Evolutionary conservation across 2,329 filamentous ascomycete genomes (phyloP).

Genomic region (Clonostachys byssicola): DNA sequence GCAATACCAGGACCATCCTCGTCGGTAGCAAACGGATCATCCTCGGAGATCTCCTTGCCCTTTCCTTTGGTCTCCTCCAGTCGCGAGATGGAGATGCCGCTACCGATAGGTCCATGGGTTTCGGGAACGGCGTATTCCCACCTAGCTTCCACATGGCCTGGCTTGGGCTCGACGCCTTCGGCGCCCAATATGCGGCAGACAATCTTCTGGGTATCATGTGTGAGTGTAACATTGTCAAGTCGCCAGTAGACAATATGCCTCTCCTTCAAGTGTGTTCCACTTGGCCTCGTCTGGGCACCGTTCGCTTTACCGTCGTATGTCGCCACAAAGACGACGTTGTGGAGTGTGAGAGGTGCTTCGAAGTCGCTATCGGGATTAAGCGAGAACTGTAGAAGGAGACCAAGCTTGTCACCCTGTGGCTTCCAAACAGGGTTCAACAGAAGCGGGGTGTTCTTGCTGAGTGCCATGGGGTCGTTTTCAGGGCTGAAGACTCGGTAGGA

Average conservation of each 20-base stretch:
- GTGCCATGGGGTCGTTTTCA: slow-evolving; percentile 5
- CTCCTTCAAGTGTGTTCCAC: slow-evolving; percentile 75
- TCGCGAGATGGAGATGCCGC: slow-evolving; percentile 62
- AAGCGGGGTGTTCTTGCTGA: slow-evolving; percentile 63
- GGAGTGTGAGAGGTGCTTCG: slow-evolving; percentile 37
- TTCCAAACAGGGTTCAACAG: slow-evolving; percentile 77
- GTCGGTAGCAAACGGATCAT: slow-evolving; percentile 67
- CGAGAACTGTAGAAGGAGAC: slow-evolving; percentile 78
- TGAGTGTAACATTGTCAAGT: slow-evolving; percentile 68
- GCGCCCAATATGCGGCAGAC: slow-evolving; percentile 76
- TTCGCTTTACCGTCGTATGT: slow-evolving; percentile 66
- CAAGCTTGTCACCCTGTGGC: slow-evolving; percentile 78
- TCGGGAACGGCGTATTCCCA: slow-evolving; percentile 60
- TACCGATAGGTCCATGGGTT: slow-evolving; percentile 33
- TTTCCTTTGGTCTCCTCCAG: slow-evolving; percentile 47
- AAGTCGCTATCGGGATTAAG: slow-evolving; percentile 67
- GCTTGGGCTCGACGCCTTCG: slow-evolving; percentile 64
- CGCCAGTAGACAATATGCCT: slow-evolving; percentile 78
- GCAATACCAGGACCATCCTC: slow-evolving; percentile 8
- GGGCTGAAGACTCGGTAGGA: slow-evolving; percentile 80
- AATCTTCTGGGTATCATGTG: slow-evolving; percentile 66
- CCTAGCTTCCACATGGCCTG: slow-evolving; percentile 75
- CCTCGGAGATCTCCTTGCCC: slow-evolving; percentile 42
- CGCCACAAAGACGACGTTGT: slow-evolving; percentile 72
- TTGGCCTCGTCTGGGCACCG: slow-evolving; percentile 72